These are phyloP conservation scores for Fusarium chlamydosporum DNA, from an alignment of 2,329 filamentous ascomycete genomes.

Conservation along the genomic window DNA sequence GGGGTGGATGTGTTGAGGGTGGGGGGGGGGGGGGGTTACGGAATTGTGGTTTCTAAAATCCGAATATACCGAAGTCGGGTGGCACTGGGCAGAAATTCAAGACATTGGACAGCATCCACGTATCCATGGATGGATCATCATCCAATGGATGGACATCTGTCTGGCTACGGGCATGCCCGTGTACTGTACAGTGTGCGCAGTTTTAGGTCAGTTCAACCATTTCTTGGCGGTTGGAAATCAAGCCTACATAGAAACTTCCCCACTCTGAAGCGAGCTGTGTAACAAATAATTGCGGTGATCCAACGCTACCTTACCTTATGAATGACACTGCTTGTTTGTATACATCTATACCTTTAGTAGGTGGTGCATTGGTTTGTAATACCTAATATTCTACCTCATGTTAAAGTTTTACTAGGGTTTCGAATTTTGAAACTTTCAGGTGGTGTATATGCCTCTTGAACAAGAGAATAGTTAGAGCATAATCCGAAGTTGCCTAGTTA, in stretches of 20 bases:
- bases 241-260: slow-evolving; percentile 2
- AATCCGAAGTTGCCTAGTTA: not conserved
- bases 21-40: too few relatives aligned
- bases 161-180: not conserved
- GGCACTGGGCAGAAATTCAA: too few relatives aligned
- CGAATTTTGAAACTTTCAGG: not conserved
- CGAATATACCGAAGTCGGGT: too few relatives aligned
- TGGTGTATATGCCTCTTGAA: not conserved
- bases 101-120: not conserved
- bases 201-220: not conserved
- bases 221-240: slow-evolving; percentile 10
- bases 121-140: not conserved
- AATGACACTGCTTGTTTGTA: too few relatives aligned
- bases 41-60: too few relatives aligned
- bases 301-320: not conserved
- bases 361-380: too few relatives aligned
- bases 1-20: too few relatives aligned
- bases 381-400: not conserved
- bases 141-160: not conserved
- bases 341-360: too few relatives aligned
- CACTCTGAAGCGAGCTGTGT: slow-evolving; percentile 22
- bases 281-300: slow-evolving; percentile 1
- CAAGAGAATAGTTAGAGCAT: not conserved
- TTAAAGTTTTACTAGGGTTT: slow-evolving; percentile 12
- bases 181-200: slow-evolving; percentile 21